Base-by-base conservation (phyloP, 352 stramenopile genomes). In the Globisporangium spinosum region DNA sequence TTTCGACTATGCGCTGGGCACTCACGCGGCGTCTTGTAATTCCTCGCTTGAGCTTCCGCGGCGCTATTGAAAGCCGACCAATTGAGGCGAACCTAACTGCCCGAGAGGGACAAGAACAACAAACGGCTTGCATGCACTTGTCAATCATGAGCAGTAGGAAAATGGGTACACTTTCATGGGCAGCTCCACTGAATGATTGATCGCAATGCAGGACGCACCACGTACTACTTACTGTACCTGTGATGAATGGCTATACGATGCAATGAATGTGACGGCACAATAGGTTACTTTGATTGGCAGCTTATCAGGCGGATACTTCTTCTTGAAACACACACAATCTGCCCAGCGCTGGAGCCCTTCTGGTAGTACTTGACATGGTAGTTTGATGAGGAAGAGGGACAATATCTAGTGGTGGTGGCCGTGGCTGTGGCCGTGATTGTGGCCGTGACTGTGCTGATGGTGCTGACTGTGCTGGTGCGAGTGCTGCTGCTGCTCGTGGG, bases 401-500 rank as follows among this genome's bases (percentile, higher is more conserved):
- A 45, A 45, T 45, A 40, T 58, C 32, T 62, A 62, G 58, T 64
- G 58, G 58, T 55, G 23, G 58, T 64, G 58, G 13, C 57, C 57
- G 20, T 63, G 34, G n/a, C 57, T 53, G 10, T 38, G 58, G n/a
- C n/a, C n/a, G n/a, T n/a, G n/a, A n/a, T n/a, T n/a, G n/a, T n/a
- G n/a, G n/a, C 9, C 12, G 23, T 63, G 40, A 3, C 8, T 17
- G 55, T 12, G 3, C 27, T 57, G 51, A 10, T 57, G 8, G 13
- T 62, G 15, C 32, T 34, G 27, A 1, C 35, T 43, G 35, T 43
- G 35, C 35, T 43, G 15, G 40, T 51, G 43, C 17, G 17, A 22
- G 17, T 51, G 17, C 17, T 22, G 43, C 17, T 49, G 40, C 1
- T 49, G 40, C 6, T 29, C 29, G 34, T 51, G 35, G 8, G 25